Conservation (phyloP, 2,329 filamentous ascomycete species). For the Botrytis elliptica region DNA sequence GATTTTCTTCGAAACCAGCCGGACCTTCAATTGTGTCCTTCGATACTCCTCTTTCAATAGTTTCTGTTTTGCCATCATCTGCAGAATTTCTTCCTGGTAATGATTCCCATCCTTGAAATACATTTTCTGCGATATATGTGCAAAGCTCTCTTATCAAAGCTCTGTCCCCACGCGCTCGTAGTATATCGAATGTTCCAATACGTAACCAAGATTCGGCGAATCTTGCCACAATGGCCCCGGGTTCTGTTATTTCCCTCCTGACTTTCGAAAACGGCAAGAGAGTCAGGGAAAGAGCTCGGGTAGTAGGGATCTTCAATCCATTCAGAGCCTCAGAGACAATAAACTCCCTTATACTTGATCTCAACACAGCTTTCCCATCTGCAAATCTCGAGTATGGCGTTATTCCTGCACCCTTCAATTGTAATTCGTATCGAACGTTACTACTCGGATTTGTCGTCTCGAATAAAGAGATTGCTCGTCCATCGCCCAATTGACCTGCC, state of each 20-base stretch:
- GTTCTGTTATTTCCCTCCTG: constrained; percentile 75
- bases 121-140: constrained; percentile 82
- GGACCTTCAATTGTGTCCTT: constrained; percentile 65
- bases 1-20: constrained; percentile 70
- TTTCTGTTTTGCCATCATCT: constrained; percentile 48
- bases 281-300: constrained; percentile 79
- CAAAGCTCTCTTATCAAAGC: constrained; percentile 70
- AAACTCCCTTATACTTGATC: constrained; percentile 92
- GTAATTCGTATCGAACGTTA: constrained; percentile 78
- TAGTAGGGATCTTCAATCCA: constrained; percentile 81
- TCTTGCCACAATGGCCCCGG: constrained; percentile 86
- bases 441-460: constrained; percentile 76
- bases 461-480: constrained; percentile 90
- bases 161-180: constrained; percentile 77
- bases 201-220: constrained; percentile 92
- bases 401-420: constrained; percentile 88
- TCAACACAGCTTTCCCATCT: constrained; percentile 88
- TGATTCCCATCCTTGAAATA: constrained; percentile 84
- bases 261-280: constrained; percentile 72
- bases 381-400: constrained; percentile 97
- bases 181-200: constrained; percentile 94
- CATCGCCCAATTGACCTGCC: constrained; percentile 95
- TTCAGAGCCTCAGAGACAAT: constrained; percentile 87
- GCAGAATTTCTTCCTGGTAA: constrained; percentile 62
- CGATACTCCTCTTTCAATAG: constrained; percentile 47